A percentile compares a stretch with the other conserved stretches of the same genome.
Conservation (phyloP, 108 stramenopile species). For the Stephanodiscus triporus region DNA sequence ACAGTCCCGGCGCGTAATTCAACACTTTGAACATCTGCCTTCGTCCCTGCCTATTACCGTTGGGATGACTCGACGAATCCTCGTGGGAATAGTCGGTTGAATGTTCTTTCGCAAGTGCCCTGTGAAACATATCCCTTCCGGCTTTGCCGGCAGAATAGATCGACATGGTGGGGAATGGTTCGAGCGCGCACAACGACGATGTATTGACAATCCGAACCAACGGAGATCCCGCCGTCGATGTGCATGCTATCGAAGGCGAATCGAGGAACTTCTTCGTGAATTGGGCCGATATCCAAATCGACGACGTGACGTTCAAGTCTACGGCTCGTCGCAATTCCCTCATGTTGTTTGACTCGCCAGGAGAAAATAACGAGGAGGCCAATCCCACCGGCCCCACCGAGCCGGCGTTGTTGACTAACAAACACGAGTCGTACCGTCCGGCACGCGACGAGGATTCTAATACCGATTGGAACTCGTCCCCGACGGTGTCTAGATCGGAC, state of each 20-base stretch:
- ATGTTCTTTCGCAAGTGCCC: conserved; percentile 64
- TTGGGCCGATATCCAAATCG: conserved; percentile 60
- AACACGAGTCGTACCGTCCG: conserved; percentile 39
- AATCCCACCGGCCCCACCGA: conserved; percentile 65
- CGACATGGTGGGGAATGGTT: conserved; percentile 72
- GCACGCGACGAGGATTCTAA: conserved; percentile 25
- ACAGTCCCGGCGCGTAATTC: conserved; percentile 84
- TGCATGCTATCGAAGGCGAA: conserved; percentile 6
- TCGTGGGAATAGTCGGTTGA: not conserved
- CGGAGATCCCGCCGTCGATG: not conserved
- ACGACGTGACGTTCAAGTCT: conserved; percentile 76
- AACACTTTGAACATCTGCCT: conserved; percentile 48
- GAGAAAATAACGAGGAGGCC: conserved; percentile 16
- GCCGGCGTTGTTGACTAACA: conserved; percentile 81
- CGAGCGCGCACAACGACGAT: conserved; percentile 72
- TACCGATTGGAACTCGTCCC: conserved; percentile 46
- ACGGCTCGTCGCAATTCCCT: conserved; percentile 53
- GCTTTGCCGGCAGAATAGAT: conserved; percentile 79
- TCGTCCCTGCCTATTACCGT: conserved; percentile 5
- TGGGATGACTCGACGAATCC: not conserved
- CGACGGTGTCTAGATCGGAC: conserved; percentile 58
- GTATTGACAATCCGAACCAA: conserved; percentile 63
- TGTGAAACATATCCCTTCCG: conserved; percentile 78
- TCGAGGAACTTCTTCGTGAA: conserved; percentile 40
- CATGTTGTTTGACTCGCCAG: conserved; percentile 21